Evolutionary conservation across 352 stramenopile species (phyloP), one percentile per base, ranked within the genome.

Genomic region (Phytophthora macrochlamydospora): DNA sequence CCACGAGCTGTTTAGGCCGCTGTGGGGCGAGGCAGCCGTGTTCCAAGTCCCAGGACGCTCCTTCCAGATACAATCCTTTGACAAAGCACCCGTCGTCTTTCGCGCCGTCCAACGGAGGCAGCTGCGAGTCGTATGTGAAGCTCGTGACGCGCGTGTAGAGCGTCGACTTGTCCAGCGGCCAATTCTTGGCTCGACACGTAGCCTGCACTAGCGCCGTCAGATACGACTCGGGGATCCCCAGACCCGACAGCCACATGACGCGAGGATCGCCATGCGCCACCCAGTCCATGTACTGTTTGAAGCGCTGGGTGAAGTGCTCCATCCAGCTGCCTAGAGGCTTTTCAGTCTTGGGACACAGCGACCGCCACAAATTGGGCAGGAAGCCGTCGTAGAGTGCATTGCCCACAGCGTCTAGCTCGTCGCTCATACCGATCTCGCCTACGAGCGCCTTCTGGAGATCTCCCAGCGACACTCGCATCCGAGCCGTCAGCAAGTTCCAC

Each of bases 281-380:
- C 95, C 95, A 99, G 40, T 75, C 66, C 76, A 92, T 89, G 71
- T 99, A 98, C 71, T 98, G 95, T 7, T 62, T 71, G 73, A 94
- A 91, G 12, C 95, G 78, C 45, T 70, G 56, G 49, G 81, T 93
- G 66, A 98, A 98, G 74, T 98, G 93, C 40, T 87, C 79, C 88
- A 99, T 98, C 95, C 95, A 99, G 46, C 87, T 96, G 5, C 95
- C 95, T n/a, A 99, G 78, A 3, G 93, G 93, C 56, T 99, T 98
- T 60, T 98, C 83, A 0, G 95, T 98, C 70, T 94, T 92, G 8
- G 95, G 96, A 43, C 86, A 95, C 29, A 98, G 65, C 30, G 78
- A 71, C 8, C 88, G 79, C 96, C 96, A 99, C 56, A 97, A 90
- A 33, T 85, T 87, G 1, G 96, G 96, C 18, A 99, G 65, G 51